Evolutionary conservation across 116 monocot genomes (phyloP), one percentile per base, ranked within the genome.

Genomic region (Dioscorea cayenensis): DNA sequence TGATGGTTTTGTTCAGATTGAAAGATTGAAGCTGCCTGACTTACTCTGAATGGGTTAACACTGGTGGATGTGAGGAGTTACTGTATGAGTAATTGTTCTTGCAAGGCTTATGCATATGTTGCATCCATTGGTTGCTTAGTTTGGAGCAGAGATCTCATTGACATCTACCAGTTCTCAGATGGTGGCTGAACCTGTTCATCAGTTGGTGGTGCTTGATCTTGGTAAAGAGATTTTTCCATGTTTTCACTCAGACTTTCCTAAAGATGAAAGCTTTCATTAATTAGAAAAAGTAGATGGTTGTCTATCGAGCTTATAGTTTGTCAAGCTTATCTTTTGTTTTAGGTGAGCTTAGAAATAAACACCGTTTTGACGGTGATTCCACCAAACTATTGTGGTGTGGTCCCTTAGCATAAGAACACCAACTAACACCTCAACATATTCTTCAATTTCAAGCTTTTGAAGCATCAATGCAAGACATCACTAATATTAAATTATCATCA

Each of bases 21-120:
- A 28, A 22, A 64, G 66, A 17, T 67, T 80, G 63, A 86, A 86
- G 74, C 21, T 79, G 76, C 86, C 86, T 28, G 82, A 86, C 64
- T 36, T 38, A n/a, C 8, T 66, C 77, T 22, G 65, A 72, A 0
- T 79, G 73, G 75, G 65, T 43, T 0, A 66, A 66, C 23, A 67
- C 58, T 6, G 36, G 0, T 1, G 77, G 51, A 0, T 86, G 86
- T 69, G 23, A 10, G n/a, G 62, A 38, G 28, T 4, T 48, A 10
- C 29, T 86, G 86, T 71, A 7, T 62, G 68, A 69, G 16, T 10
- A 86, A 86, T 63, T 92, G 92, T 63, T 88, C 91, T 6, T 91
- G 91, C 77, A 74, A 43, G 18, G 91, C 87, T 5, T 91, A 79
- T 32, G 70, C 85, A 9, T 87, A 51, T 49, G 79, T 80, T 28